Evolutionary conservation across 176 grass and related monocot genomes (phyloP).

Genomic region (Carex myosuroides): DNA sequence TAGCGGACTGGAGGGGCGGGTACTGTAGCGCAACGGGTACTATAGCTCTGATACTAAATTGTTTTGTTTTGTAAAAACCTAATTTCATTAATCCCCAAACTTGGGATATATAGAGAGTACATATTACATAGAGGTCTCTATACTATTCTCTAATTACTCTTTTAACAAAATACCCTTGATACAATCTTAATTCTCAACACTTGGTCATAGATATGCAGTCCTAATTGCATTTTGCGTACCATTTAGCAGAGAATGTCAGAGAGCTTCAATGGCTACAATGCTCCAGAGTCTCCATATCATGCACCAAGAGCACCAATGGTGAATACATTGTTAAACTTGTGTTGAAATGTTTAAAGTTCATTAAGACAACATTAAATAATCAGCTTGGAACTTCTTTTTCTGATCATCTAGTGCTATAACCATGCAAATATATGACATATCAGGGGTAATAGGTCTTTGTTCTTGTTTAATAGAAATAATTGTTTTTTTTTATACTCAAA

Average conservation of each 20-base stretch:
- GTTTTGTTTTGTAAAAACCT: no score
- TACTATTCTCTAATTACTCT: no score
- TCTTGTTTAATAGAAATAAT: not conserved
- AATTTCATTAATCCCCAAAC: no score
- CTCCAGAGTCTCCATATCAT: constrained; percentile 45
- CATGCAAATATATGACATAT: not conserved
- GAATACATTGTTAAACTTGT: constrained; percentile 15
- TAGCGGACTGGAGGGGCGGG: no score
- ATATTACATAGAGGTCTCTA: no score
- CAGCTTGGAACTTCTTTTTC: not conserved
- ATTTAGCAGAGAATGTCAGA: constrained; percentile 63
- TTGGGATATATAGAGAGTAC: no score
- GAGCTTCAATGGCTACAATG: constrained; percentile 45
- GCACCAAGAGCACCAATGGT: constrained; percentile 37
- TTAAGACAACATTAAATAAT: not conserved
- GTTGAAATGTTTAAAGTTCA: not conserved
- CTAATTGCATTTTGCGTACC: constrained; percentile 12
- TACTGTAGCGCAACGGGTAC: no score
- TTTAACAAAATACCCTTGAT: no score
- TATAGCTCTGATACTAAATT: no score
- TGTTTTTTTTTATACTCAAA: not conserved
- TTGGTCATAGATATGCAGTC: constrained; percentile 9
- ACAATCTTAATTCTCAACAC: no score
- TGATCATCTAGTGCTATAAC: not conserved
- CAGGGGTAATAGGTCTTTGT: not conserved